Evolutionary conservation across 805 yeast species (phyloP).

Genomic region (Lachancea cidri): DNA sequence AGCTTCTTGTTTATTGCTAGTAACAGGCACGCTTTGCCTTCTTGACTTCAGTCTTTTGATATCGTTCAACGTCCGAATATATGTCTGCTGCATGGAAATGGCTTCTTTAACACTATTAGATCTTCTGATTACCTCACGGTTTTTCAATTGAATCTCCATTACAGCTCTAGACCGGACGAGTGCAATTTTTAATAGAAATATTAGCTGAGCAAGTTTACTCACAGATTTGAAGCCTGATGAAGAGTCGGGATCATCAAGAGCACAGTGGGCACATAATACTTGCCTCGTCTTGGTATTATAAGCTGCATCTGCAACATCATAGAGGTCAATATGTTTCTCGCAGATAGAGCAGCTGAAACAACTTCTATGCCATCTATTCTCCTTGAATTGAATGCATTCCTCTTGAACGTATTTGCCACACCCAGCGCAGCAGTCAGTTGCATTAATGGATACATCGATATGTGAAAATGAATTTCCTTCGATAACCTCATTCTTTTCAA

Average conservation of each 20-base stretch:
- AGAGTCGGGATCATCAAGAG: slow-evolving; percentile 44
- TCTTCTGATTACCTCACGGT: slow-evolving; percentile 11
- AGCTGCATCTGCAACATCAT: slow-evolving; percentile 43
- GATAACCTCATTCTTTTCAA: slow-evolving; percentile 42
- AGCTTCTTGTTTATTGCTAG: slow-evolving; percentile 52
- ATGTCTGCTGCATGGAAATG: slow-evolving; percentile 42
- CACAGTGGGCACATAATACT: slow-evolving; percentile 62
- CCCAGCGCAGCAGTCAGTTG: slow-evolving; percentile 69
- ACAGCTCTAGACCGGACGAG: slow-evolving; percentile 65
- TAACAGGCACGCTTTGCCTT: slow-evolving; percentile 51
- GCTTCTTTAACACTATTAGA: slow-evolving; percentile 13
- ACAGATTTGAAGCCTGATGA: slow-evolving; percentile 55
- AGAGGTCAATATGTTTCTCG: slow-evolving; percentile 34
- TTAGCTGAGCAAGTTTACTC: slow-evolving; percentile 65
- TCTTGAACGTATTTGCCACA: slow-evolving; percentile 82
- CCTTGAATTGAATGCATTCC: slow-evolving; percentile 58
- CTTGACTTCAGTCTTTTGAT: slow-evolving; percentile 70
- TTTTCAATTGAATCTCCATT: slow-evolving; percentile 39
- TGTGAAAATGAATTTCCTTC: slow-evolving; percentile 33
- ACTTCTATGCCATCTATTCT: slow-evolving; percentile 72
- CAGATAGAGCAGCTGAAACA: slow-evolving; percentile 72
- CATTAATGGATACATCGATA: slow-evolving; percentile 47
- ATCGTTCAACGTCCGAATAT: slow-evolving; percentile 66
- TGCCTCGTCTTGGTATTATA: slow-evolving; percentile 35
- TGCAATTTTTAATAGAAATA: slow-evolving; percentile 78